These are phyloP conservation scores for Phialemoniopsis sp. DNA, from an alignment of 2,329 filamentous ascomycete species.

Conservation along the genomic window DNA sequence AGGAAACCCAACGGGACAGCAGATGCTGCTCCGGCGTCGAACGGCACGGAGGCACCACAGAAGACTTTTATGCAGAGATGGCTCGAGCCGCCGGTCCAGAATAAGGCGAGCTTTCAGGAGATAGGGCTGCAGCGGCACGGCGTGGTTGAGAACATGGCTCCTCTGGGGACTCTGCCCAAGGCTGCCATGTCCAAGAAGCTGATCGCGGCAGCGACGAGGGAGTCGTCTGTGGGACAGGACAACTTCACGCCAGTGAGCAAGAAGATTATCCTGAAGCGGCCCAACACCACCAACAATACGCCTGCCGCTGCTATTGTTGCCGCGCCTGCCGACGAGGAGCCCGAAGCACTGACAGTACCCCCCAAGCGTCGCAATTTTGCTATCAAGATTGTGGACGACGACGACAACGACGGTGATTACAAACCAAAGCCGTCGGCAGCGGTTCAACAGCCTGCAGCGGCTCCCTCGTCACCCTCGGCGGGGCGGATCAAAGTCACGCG, in stretches of 20 bases:
- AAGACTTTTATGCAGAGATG: constrained; percentile 50
- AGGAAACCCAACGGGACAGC: constrained; percentile 8
- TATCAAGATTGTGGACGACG: constrained; percentile 12
- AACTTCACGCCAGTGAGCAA: constrained; percentile 19
- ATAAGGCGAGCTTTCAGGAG: constrained; percentile 73
- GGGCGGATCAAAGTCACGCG: constrained; percentile 20
- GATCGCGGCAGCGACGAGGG: constrained; percentile 1
- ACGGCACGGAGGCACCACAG: constrained; percentile 22
- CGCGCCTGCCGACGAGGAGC: constrained; percentile 15
- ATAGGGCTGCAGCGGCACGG: constrained; percentile 68
- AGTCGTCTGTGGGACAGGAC: constrained; percentile 5
- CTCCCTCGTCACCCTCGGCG: no score
- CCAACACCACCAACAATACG: constrained; percentile 15
- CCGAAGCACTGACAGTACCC: constrained; percentile 13
- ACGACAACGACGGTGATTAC: constrained; percentile 37
- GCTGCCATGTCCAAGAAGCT: constrained; percentile 52
- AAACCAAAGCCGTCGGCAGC: constrained; percentile 23
- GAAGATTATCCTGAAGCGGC: constrained; percentile 42
- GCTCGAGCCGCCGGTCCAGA: constrained; percentile 55
- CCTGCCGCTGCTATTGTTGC: constrained; percentile 11
- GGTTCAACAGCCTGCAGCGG: constrained; percentile 9
- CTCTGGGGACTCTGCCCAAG: constrained; percentile 70
- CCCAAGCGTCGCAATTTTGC: neutral
- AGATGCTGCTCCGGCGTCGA: constrained; percentile 10
- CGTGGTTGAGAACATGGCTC: constrained; percentile 79